These are phyloP conservation scores for Dryas alaskensis DNA, from an alignment of 306 rosid genomes.

Conservation along the genomic window DNA sequence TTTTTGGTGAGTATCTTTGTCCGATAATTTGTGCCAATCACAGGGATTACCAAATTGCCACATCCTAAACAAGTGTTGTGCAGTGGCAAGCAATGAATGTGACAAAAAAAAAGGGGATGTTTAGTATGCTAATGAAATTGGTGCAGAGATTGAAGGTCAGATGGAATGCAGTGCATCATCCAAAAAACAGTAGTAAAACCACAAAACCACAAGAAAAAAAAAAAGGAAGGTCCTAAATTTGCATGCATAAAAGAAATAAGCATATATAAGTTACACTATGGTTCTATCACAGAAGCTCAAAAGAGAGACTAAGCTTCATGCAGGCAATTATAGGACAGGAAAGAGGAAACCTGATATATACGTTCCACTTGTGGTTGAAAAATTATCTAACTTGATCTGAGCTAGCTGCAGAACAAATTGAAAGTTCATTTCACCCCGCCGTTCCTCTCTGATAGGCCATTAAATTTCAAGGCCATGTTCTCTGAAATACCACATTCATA, in stretches of 20 bases:
- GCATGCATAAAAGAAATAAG: background rate
- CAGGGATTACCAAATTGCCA: background rate
- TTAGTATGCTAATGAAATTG: background rate
- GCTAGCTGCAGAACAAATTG: background rate
- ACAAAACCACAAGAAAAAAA: background rate
- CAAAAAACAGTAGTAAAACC: background rate
- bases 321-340: background rate
- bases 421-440: background rate
- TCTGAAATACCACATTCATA: background rate
- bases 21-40: background rate
- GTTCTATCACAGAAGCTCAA: background rate
- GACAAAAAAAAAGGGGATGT: background rate
- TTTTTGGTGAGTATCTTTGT: background rate
- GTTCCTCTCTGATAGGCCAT: background rate
- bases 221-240: background rate
- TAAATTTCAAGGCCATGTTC: background rate
- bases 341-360: constrained; percentile 14
- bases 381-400: constrained; percentile 10
- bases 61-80: background rate
- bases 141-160: background rate
- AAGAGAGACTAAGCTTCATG: background rate
- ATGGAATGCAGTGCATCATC: constrained; percentile 1
- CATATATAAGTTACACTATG: background rate
- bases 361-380: constrained; percentile 1
- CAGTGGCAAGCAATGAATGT: constrained; percentile 1